Evolutionary conservation across 805 yeast genomes (phyloP).

Genomic region (Ogataea thermomethanolica): DNA sequence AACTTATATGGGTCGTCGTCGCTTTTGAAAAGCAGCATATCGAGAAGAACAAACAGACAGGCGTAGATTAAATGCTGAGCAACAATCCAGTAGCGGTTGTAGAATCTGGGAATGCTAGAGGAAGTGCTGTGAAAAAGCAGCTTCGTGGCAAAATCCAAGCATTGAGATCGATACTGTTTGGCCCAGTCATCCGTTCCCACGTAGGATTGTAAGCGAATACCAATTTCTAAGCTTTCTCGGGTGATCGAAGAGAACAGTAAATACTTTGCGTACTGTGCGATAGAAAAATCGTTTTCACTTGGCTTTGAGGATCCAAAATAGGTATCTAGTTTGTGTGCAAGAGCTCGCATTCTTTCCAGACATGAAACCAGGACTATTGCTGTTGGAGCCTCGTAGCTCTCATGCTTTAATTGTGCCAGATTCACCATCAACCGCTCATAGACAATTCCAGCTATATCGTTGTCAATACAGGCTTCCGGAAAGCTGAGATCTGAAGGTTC

Average conservation of each 20-base stretch:
- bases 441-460: constrained; percentile 22
- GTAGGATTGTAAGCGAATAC: constrained; percentile 20
- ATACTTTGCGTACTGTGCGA: constrained; percentile 20
- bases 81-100: constrained; percentile 27
- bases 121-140: constrained; percentile 21
- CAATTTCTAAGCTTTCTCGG: constrained; percentile 23
- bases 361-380: constrained; percentile 8
- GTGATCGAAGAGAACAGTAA: constrained; percentile 24
- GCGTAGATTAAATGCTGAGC: constrained; percentile 27
- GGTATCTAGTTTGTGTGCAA: constrained; percentile 11
- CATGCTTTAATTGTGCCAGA: constrained; percentile 22
- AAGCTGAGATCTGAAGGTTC: neutral
- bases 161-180: constrained; percentile 18
- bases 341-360: constrained; percentile 15
- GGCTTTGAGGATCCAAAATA: constrained; percentile 10
- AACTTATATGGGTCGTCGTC: constrained; percentile 20
- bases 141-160: constrained; percentile 17
- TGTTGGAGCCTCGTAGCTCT: constrained; percentile 14
- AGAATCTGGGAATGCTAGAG: constrained; percentile 17
- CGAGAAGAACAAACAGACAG: constrained; percentile 24
- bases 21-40: constrained; percentile 25
- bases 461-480: constrained; percentile 12
- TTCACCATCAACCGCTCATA: constrained; percentile 22
- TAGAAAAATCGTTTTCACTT: constrained; percentile 6
- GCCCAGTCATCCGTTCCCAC: constrained; percentile 23